Percentiles rank a stretch among this genome's conserved stretches.
phyloP scores from a whole-genome alignment of 169 alveolate genomes.

The Plasmodium reichenowi region DNA sequence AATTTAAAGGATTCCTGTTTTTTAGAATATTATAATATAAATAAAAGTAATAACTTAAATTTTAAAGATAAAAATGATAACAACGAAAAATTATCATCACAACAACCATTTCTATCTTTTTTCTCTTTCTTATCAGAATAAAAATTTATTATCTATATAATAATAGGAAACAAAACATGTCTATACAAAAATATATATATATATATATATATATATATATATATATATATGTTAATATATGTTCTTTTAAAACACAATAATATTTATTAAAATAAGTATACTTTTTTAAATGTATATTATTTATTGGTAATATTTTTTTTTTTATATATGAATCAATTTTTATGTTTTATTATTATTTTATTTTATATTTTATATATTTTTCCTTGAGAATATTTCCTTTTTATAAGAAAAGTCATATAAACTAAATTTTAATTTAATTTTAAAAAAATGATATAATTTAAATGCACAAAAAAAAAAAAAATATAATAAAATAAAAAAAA shows the following conservation, averaged over 20 bases:
- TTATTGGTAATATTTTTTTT: not conserved
- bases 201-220: not conserved
- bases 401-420: no score
- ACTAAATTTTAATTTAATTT: no score
- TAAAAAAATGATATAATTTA: no score
- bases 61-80: conserved; percentile 16
- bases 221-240: not conserved
- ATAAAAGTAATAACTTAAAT: conserved; percentile 4
- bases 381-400: not conserved
- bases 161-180: not conserved
- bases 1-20: conserved; percentile 31
- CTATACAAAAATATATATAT: not conserved
- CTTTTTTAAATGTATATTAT: no score
- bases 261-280: no score
- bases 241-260: not conserved
- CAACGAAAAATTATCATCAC: conserved; percentile 31
- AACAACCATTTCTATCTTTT: conserved; percentile 62
- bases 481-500: no score
- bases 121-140: conserved; percentile 53
- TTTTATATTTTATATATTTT: not conserved
- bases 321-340: not conserved
- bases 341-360: not conserved
- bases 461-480: no score
- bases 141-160: not conserved
- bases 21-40: conserved; percentile 53